These are phyloP conservation scores for Daldinia childiae DNA, from an alignment of 495 filamentous ascomycete species.

Conservation along the genomic window DNA sequence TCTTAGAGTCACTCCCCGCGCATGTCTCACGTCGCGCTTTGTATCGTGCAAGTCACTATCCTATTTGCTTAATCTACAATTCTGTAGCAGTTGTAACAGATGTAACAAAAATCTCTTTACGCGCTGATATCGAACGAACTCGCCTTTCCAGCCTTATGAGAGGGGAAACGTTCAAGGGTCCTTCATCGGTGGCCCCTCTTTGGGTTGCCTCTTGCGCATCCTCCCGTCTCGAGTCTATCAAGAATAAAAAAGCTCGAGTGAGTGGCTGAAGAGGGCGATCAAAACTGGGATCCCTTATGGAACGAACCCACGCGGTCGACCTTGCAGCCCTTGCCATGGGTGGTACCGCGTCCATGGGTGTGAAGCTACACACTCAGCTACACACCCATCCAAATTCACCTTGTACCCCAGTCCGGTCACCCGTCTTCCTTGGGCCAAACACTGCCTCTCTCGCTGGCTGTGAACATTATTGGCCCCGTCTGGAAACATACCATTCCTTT, in stretches of 20 bases:
- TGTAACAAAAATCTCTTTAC: neutral
- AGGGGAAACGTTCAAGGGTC: neutral
- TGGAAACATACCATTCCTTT: constrained; percentile 47
- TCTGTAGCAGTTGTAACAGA: neutral
- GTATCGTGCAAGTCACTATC: neutral
- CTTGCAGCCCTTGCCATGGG: constrained; percentile 9
- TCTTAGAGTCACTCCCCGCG: constrained; percentile 27
- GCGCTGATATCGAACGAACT: neutral
- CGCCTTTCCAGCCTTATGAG: neutral
- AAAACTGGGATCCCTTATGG: constrained; percentile 32
- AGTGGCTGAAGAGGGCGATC: constrained; percentile 32
- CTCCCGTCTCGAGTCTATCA: constrained; percentile 9
- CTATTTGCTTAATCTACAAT: neutral
- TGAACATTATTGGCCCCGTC: constrained; percentile 37
- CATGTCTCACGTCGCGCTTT: neutral
- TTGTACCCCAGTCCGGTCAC: constrained; percentile 40
- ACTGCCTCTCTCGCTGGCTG: constrained; percentile 42
- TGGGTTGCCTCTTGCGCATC: constrained; percentile 1
- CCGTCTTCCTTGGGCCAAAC: constrained; percentile 39
- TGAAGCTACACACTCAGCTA: constrained; percentile 35
- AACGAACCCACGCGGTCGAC: constrained; percentile 19
- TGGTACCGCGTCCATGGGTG: constrained; percentile 23
- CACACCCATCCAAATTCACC: constrained; percentile 24
- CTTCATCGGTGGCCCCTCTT: neutral
- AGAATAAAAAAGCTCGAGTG: constrained; percentile 3